These are phyloP conservation scores for Martiniozyma abietophila DNA, from an alignment of 805 yeast species.

Conservation along the genomic window DNA sequence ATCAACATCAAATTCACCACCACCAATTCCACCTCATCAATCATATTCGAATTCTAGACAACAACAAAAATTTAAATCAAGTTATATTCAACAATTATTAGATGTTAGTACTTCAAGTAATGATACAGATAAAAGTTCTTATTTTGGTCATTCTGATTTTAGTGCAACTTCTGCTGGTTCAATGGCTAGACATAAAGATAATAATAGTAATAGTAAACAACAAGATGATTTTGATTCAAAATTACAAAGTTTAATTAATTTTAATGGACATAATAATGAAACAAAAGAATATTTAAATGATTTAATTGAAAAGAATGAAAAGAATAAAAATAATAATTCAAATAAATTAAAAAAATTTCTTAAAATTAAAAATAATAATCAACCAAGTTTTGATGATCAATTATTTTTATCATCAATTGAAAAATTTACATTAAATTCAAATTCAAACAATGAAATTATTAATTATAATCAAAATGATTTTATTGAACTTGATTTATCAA, in stretches of 20 bases:
- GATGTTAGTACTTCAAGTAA: constrained; percentile 22
- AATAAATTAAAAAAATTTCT: constrained; percentile 37
- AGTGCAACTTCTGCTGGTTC: constrained; percentile 91
- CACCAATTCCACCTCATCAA: constrained; percentile 34
- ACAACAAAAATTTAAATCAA: constrained; percentile 12
- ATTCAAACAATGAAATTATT: background rate
- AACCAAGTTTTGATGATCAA: constrained; percentile 26
- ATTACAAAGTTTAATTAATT: constrained; percentile 14
- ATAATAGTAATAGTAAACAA: no score
- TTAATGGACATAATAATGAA: constrained; percentile 13
- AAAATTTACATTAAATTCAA: constrained; percentile 6
- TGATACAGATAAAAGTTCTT: constrained; percentile 30
- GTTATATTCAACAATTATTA: constrained; percentile 21
- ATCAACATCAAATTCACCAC: constrained; percentile 9
- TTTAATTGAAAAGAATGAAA: constrained; percentile 34
- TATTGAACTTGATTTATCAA: constrained; percentile 39
- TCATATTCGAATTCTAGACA: constrained; percentile 5
- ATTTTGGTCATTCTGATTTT: constrained; percentile 54
- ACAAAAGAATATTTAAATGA: constrained; percentile 29
- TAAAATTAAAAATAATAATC: constrained; percentile 24
- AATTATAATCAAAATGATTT: background rate
- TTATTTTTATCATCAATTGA: constrained; percentile 19
- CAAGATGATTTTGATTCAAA: constrained; percentile 8
- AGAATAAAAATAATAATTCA: constrained; percentile 32
- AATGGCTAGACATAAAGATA: constrained; percentile 55